These are phyloP conservation scores for Boletus subcaerulescens DNA, from an alignment of 768 basidiomycete species.

Conservation along the genomic window DNA sequence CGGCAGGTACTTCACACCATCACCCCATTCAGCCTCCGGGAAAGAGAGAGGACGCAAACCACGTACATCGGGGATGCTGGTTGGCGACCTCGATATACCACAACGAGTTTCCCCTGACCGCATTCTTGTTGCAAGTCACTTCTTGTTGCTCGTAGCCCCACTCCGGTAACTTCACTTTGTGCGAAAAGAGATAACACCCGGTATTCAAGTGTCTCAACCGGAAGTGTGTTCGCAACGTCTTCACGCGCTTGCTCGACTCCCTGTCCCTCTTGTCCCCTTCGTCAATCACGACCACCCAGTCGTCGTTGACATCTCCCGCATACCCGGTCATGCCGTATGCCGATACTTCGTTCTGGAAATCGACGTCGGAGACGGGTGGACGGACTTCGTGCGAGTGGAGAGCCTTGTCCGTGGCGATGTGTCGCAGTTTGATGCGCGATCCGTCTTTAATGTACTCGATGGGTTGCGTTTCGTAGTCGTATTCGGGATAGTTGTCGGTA, in stretches of 20 bases:
- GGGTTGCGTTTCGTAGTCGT: constrained; percentile 50
- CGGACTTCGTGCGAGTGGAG: constrained; percentile 95
- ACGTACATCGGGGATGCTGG: constrained; percentile 67
- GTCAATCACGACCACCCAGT: constrained; percentile 88
- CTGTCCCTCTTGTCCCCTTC: constrained; percentile 59
- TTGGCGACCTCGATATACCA: constrained; percentile 90
- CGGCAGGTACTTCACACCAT: constrained; percentile 51
- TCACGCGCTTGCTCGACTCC: constrained; percentile 65
- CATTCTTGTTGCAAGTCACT: constrained; percentile 99
- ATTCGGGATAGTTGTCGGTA: constrained; percentile 36
- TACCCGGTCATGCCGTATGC: constrained; percentile 88
- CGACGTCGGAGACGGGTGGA: constrained; percentile 94
- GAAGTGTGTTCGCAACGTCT: constrained; percentile 81
- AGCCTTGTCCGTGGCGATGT: constrained; percentile 75
- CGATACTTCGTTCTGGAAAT: constrained; percentile 98
- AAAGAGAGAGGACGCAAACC: neutral
- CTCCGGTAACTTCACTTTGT: constrained; percentile 95
- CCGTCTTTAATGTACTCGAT: constrained; percentile 64
- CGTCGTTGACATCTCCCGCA: constrained; percentile 87
- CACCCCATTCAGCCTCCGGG: neutral
- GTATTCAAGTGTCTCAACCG: constrained; percentile 79
- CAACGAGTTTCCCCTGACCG: constrained; percentile 80
- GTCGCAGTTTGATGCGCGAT: constrained; percentile 76
- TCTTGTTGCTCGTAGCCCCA: constrained; percentile 99
- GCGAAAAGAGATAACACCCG: constrained; percentile 96